phyloP scores from a whole-genome alignment of 192 early-diverging fungal genomes.

The Backusella circina region DNA sequence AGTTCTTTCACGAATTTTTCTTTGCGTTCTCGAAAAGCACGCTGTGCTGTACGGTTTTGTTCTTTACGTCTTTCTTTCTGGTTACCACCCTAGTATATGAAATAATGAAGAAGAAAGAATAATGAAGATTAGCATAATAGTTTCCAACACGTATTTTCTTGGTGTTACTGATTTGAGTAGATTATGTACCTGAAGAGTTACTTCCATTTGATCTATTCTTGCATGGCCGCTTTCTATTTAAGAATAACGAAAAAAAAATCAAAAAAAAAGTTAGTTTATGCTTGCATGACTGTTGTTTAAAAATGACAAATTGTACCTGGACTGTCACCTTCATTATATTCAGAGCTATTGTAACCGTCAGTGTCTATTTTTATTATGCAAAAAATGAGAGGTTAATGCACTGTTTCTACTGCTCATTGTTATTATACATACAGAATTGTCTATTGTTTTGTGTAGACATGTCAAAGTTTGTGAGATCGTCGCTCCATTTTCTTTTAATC shows the following conservation, averaged over 20 bases:
- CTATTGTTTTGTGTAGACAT: not conserved
- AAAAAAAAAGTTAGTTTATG: not conserved
- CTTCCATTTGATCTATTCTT: not conserved
- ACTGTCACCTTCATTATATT: not conserved
- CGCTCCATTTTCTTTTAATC: not conserved
- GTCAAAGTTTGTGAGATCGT: not conserved
- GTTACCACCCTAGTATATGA: not conserved
- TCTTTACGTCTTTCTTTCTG: conserved; percentile 27
- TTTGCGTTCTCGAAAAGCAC: conserved; percentile 66
- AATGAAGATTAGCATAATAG: not conserved
- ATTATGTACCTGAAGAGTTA: not conserved
- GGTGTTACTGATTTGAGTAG: not conserved
- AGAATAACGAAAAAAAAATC: not conserved
- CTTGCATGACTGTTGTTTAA: not conserved
- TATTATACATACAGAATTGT: not conserved
- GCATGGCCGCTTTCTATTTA: not conserved
- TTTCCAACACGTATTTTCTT: not conserved
- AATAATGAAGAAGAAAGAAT: not conserved
- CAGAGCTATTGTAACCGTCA: not conserved
- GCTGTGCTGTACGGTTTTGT: conserved; percentile 26
- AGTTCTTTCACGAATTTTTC: conserved; percentile 75
- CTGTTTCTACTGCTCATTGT: not conserved
- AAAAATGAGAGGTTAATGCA: not conserved
- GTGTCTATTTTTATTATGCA: not conserved
- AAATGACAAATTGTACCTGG: not conserved